These are phyloP conservation scores for Simplicillium sp. DNA, from an alignment of 2,329 filamentous ascomycete species.

Conservation along the genomic window DNA sequence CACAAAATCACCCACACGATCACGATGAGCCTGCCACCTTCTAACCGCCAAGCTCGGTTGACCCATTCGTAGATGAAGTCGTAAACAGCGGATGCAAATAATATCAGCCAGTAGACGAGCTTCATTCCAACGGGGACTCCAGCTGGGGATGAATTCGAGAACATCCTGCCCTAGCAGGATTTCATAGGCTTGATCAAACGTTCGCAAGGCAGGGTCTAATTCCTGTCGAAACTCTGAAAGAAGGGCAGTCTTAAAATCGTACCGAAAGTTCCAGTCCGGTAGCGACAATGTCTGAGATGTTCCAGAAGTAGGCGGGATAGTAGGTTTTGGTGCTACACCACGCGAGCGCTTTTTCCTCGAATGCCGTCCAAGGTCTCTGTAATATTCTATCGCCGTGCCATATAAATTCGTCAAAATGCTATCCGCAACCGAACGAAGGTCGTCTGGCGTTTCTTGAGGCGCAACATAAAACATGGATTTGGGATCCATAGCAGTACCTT, in stretches of 20 bases:
- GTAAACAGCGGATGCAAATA: constrained; percentile 69
- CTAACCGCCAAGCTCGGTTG: constrained; percentile 72
- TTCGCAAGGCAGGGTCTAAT: constrained; percentile 76
- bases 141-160: constrained; percentile 79
- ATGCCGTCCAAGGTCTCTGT: constrained; percentile 89
- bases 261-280: constrained; percentile 85
- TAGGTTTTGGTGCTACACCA: constrained; percentile 68
- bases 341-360: constrained; percentile 78
- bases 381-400: constrained; percentile 74
- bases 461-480: constrained; percentile 83
- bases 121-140: constrained; percentile 86
- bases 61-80: constrained; percentile 72
- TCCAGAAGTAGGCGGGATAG: constrained; percentile 70
- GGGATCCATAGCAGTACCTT: constrained; percentile 68
- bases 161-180: constrained; percentile 73
- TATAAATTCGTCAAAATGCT: constrained; percentile 66
- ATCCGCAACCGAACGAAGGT: constrained; percentile 64
- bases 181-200: constrained; percentile 82
- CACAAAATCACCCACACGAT: constrained; percentile 65
- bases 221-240: constrained; percentile 92
- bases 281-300: constrained; percentile 79
- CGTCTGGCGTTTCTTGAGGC: constrained; percentile 58
- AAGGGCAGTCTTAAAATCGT: constrained; percentile 86
- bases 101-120: constrained; percentile 80
- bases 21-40: constrained; percentile 70